phyloP scores from a whole-genome alignment of 371 early-diverging fungal species.

The Choanephora cucurbitarum region DNA sequence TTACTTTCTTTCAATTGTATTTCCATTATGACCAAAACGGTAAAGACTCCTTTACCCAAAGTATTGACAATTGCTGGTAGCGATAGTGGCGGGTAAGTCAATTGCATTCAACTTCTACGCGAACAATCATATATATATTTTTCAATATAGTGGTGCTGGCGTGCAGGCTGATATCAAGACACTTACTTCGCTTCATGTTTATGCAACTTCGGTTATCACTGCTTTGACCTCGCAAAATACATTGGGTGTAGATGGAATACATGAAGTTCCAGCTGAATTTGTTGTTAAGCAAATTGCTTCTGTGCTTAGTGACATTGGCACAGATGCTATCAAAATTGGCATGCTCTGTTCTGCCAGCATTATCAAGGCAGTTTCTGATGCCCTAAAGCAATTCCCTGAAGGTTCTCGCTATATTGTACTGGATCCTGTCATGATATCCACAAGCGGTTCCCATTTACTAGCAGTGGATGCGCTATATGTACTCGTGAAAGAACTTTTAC shows the following conservation, averaged over 20 bases:
- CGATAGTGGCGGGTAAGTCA: slow-evolving; percentile 62
- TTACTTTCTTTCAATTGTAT: background rate
- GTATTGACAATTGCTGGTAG: slow-evolving; percentile 68
- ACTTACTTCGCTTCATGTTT: slow-evolving; percentile 70
- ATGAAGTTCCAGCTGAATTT: slow-evolving; percentile 62
- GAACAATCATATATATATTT: slow-evolving; percentile 3
- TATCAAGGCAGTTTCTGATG: slow-evolving; percentile 55
- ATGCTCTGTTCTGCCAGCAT: slow-evolving; percentile 76
- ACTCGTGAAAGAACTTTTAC: slow-evolving; percentile 58
- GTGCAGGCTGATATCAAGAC: slow-evolving; percentile 92
- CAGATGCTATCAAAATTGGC: slow-evolving; percentile 79
- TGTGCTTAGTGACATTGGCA: slow-evolving; percentile 78
- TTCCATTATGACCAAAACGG: background rate
- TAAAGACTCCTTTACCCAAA: slow-evolving; percentile 7
- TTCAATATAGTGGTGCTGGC: slow-evolving; percentile 78
- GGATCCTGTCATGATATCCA: slow-evolving; percentile 89
- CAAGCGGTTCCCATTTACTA: slow-evolving; percentile 70
- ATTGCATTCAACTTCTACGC: background rate
- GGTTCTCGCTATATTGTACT: slow-evolving; percentile 55
- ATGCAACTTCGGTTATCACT: slow-evolving; percentile 76
- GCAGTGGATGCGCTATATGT: slow-evolving; percentile 62
- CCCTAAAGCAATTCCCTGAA: slow-evolving; percentile 41
- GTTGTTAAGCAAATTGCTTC: slow-evolving; percentile 71
- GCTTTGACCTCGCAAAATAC: slow-evolving; percentile 88
- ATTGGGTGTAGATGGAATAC: slow-evolving; percentile 69